Base-by-base conservation (phyloP, 1,284 basidiomycete genomes). In the Trametes hirsuta region DNA sequence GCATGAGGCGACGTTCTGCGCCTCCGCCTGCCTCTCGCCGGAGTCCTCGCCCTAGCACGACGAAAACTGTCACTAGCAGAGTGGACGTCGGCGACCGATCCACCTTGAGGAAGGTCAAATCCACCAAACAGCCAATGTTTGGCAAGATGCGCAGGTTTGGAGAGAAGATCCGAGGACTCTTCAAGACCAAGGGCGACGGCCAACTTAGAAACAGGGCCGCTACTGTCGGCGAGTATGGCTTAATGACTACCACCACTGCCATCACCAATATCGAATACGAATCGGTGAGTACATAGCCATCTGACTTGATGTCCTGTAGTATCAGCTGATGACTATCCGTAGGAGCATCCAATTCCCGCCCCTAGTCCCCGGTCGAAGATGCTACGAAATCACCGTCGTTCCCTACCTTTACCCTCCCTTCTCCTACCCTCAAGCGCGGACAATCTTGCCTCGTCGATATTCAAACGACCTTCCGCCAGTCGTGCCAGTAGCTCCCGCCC, bases 321-420 rank as follows among this genome's bases (percentile, higher is more conserved):
- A 10, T 41, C 15, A 12, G 9, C 18, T 40, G 4, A 1, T 37
- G 14, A 9, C 3, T 14, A 18, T 18, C 1, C 30, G 6, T 50
- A 74, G 70, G 66, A 70, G 48, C 70, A 72, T 62, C 71, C 72
- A 2, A 73, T 72, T 22, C 65, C 69, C 3, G 46, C 56, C 2
- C 63, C 65, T 2, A 65, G 65, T 47, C 56, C 63, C 21, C 60
- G 60, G 6, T 53, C 61, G 4, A 59, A 64, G 37, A 47, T 60
- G 40, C 47, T 60, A 42, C 65, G 63, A 14, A 64, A 63, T 22
- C 63, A 64, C 18, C 66, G 65, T 39, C 64, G 65, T 9, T 62
- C 69, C 37, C 60, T 69, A 42, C 47, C 67, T 40, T 53, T 66
- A 12, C 68, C 62, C 2, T 58, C 66, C 1, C 58, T 67, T 24